Evolutionary conservation across 1,284 basidiomycete species (phyloP).

Genomic region (Vanrija sp.): DNA sequence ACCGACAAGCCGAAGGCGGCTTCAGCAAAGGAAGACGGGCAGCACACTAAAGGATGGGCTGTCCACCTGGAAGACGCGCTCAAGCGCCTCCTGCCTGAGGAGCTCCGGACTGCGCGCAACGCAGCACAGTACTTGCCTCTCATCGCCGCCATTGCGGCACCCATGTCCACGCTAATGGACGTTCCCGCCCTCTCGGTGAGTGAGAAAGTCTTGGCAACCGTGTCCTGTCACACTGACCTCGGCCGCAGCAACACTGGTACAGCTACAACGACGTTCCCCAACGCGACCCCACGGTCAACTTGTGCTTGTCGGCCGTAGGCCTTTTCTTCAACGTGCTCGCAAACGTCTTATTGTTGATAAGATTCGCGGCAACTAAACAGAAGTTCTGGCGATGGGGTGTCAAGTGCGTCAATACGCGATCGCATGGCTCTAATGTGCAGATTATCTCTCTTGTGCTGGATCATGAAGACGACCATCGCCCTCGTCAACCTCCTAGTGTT

Average conservation of each 20-base stretch:
- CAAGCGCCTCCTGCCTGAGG: background rate
- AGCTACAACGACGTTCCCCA: conserved; percentile 25
- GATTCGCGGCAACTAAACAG: conserved; percentile 45
- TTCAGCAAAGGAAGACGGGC: conserved; percentile 82
- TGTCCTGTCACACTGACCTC: background rate
- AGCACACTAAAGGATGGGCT: conserved; percentile 60
- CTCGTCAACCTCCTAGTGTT: conserved; percentile 48
- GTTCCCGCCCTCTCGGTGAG: conserved; percentile 51
- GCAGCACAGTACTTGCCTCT: conserved; percentile 42
- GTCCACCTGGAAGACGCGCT: background rate
- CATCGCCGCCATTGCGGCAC: conserved; percentile 49
- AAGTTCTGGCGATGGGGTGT: conserved; percentile 41
- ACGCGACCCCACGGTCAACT: conserved; percentile 39
- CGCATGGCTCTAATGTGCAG: conserved; percentile 8
- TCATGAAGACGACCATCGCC: conserved; percentile 48
- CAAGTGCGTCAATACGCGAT: conserved; percentile 10
- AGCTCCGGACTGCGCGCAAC: background rate
- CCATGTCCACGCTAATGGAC: conserved; percentile 49
- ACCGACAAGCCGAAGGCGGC: too few species aligned
- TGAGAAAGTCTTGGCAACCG: conserved; percentile 16
- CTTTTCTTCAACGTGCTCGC: conserved; percentile 50
- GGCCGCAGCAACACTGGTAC: conserved; percentile 45
- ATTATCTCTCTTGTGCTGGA: conserved; percentile 48
- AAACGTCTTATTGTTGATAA: conserved; percentile 48
- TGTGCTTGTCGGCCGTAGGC: conserved; percentile 48